Conservation (phyloP, 257 asterid species). For the Scutellaria minor region DNA sequence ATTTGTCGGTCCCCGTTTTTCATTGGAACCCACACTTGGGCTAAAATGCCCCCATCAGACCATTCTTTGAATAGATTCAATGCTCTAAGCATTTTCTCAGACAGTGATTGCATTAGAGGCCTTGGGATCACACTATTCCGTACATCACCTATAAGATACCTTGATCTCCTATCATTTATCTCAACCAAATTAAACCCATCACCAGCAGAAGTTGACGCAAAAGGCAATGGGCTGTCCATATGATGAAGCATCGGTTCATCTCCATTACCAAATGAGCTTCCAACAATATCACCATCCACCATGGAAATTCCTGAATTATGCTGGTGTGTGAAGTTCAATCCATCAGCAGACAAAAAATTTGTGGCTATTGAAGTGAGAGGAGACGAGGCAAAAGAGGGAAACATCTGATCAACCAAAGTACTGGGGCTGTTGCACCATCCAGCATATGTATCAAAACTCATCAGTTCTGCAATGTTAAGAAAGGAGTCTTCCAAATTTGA, state of each 20-base stretch:
- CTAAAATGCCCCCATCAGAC: constrained; percentile 82
- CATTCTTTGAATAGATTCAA: constrained; percentile 64
- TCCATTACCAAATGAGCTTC: constrained; percentile 34
- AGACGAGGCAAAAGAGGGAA: constrained; percentile 56
- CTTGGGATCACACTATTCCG: constrained; percentile 48
- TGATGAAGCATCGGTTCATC: constrained; percentile 47
- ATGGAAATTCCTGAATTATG: constrained; percentile 38
- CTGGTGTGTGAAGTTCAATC: constrained; percentile 51
- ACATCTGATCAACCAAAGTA: constrained; percentile 56
- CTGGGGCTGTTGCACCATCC: constrained; percentile 76
- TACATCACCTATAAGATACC: constrained; percentile 32
- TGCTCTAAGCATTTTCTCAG: constrained; percentile 76
- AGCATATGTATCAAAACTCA: constrained; percentile 61
- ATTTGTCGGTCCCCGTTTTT: constrained; percentile 58
- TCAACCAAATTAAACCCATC: constrained; percentile 43
- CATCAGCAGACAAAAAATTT: constrained; percentile 53
- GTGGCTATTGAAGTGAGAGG: constrained; percentile 35
- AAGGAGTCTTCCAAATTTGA: constrained; percentile 53
- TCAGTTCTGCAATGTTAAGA: constrained; percentile 49
- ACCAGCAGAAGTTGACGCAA: constrained; percentile 39
- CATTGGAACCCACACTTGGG: constrained; percentile 85
- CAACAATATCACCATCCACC: constrained; percentile 43
- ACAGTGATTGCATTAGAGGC: constrained; percentile 53
- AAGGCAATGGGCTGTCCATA: constrained; percentile 40
- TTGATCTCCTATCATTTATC: constrained; percentile 35